Evolutionary conservation across 352 stramenopile genomes (phyloP).

Genomic region (Plasmopara viticola): DNA sequence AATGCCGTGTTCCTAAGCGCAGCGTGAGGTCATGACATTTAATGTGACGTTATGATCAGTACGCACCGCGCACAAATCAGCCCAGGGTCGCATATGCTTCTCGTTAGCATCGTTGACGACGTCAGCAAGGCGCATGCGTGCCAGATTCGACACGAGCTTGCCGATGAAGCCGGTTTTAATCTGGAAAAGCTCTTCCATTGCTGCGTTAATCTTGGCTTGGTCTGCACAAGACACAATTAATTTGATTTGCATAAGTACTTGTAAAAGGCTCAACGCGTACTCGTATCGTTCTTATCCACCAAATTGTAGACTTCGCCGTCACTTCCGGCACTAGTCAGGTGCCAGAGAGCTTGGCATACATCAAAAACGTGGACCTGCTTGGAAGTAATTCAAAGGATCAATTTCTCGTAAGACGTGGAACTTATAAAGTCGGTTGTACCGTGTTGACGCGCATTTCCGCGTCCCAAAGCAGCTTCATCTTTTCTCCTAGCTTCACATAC

Average conservation of each 20-base stretch:
- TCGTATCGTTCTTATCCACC: slow-evolving; percentile 83
- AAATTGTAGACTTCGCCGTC: slow-evolving; percentile 75
- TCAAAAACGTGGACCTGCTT: slow-evolving; percentile 71
- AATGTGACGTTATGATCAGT: slow-evolving; percentile 1
- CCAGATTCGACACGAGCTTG: slow-evolving; percentile 80
- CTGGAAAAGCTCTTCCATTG: slow-evolving; percentile 72
- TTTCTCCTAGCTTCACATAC: slow-evolving; percentile 79
- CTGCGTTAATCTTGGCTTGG: slow-evolving; percentile 71
- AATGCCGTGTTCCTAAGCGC: slow-evolving; percentile 55
- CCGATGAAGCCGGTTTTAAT: slow-evolving; percentile 83
- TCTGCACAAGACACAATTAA: slow-evolving; percentile 25
- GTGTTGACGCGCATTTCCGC: slow-evolving; percentile 85
- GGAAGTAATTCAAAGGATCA: slow-evolving; percentile 1
- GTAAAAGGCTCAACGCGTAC: slow-evolving; percentile 24
- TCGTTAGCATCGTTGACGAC: slow-evolving; percentile 87
- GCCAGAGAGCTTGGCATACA: slow-evolving; percentile 73
- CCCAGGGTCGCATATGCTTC: slow-evolving; percentile 87
- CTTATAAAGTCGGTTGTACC: slow-evolving; percentile 20
- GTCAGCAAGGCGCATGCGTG: slow-evolving; percentile 62
- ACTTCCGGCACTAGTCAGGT: slow-evolving; percentile 47
- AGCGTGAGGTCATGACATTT: neutral
- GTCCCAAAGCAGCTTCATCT: slow-evolving; percentile 87
- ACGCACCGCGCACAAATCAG: slow-evolving; percentile 63
- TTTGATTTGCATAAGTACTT: neutral
- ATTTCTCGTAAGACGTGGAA: neutral